Evolutionary conservation across 805 yeast genomes (phyloP).

Genomic region (Candida alai): DNA sequence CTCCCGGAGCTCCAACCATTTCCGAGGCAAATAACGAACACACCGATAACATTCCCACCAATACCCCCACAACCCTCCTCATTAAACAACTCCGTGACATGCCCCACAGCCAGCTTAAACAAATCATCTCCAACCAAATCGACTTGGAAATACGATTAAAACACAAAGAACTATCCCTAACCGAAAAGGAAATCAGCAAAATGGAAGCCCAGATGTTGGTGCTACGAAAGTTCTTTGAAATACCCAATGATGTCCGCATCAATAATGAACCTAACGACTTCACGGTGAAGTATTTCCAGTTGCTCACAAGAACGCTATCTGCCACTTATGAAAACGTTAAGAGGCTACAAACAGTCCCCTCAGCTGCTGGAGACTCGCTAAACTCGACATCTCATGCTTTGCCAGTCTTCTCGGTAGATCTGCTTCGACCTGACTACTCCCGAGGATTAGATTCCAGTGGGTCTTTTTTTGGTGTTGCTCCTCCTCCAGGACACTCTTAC

Average conservation of each 20-base stretch:
- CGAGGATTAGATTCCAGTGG: constrained; percentile 3
- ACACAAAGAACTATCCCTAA: constrained; percentile 49
- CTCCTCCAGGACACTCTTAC: constrained; percentile 26
- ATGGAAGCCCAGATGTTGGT: constrained; percentile 56
- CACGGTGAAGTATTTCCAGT: constrained; percentile 38
- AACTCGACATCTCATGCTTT: no score
- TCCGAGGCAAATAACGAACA: neutral
- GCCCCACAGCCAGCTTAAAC: constrained; percentile 25
- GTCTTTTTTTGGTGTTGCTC: neutral
- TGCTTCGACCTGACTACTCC: neutral
- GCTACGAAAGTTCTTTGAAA: constrained; percentile 42
- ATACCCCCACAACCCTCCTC: constrained; percentile 6
- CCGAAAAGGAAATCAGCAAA: constrained; percentile 52
- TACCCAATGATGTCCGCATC: constrained; percentile 36
- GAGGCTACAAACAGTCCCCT: neutral
- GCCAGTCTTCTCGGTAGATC: neutral
- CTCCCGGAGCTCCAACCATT: neutral
- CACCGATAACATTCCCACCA: neutral
- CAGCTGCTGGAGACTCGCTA: no score
- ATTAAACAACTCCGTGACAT: constrained; percentile 13
- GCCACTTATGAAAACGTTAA: constrained; percentile 21
- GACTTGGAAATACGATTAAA: constrained; percentile 59
- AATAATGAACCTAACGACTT: constrained; percentile 44
- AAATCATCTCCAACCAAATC: constrained; percentile 42
- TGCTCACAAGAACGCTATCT: constrained; percentile 31